These are phyloP conservation scores for Fraxinus latifolia DNA, from an alignment of 305 asterid genomes.

Conservation along the genomic window DNA sequence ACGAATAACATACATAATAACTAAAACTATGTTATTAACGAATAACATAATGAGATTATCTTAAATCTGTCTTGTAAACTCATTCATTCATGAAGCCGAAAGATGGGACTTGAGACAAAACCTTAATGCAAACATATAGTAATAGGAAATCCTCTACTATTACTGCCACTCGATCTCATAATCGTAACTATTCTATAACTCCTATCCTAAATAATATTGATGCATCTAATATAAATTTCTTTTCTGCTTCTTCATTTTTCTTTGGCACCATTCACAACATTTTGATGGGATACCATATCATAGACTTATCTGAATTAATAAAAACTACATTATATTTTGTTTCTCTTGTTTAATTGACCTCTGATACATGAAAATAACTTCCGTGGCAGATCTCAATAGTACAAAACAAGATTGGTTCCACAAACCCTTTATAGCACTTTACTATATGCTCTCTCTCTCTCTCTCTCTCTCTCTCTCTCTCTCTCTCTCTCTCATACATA, in stretches of 20 bases:
- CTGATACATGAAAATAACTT: not conserved
- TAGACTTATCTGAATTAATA: not conserved
- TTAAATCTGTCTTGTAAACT: not conserved
- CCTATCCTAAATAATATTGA: not conserved
- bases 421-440: not conserved
- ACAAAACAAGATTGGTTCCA: not conserved
- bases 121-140: not conserved
- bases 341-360: not conserved
- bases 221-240: not conserved
- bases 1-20: not conserved
- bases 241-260: not conserved
- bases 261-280: not conserved
- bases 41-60: not conserved
- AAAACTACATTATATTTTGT: not conserved
- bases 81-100: not conserved
- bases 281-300: not conserved
- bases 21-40: no score
- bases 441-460: not conserved
- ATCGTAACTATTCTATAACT: not conserved
- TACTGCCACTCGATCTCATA: not conserved
- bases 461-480: no score
- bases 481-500: not conserved
- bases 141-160: not conserved
- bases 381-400: not conserved
- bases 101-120: not conserved